phyloP scores from a whole-genome alignment of 352 stramenopile species.

The Globisporangium nodosum region DNA sequence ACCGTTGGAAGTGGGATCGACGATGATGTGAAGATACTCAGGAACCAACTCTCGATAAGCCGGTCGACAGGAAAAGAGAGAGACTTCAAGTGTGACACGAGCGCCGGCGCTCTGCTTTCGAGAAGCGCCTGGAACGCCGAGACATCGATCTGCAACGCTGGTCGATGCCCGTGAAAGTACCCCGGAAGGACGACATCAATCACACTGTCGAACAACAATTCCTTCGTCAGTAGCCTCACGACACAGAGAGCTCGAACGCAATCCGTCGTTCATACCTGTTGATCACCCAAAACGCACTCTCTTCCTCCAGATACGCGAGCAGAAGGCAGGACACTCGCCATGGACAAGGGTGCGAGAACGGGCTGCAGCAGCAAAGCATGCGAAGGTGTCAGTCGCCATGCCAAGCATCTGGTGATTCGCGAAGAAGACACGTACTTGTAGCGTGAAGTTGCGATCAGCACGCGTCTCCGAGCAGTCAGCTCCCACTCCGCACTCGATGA shows the following conservation, averaged over 20 bases:
- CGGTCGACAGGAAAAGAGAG: constrained; percentile 51
- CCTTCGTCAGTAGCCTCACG: not conserved
- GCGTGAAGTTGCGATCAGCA: constrained; percentile 63
- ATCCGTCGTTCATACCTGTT: constrained; percentile 40
- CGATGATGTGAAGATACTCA: constrained; percentile 69
- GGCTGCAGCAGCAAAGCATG: constrained; percentile 24
- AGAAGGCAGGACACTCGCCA: constrained; percentile 66
- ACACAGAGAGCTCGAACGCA: not conserved
- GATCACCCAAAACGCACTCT: constrained; percentile 75
- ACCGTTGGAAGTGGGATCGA: constrained; percentile 67
- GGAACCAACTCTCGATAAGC: constrained; percentile 64
- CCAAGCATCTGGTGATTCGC: no score
- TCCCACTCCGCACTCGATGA: constrained; percentile 53
- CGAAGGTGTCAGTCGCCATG: not conserved
- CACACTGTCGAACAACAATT: not conserved
- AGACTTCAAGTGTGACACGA: constrained; percentile 42
- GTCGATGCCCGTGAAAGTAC: constrained; percentile 75
- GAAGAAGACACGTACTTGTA: constrained; percentile 46
- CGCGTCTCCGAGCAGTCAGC: constrained; percentile 36
- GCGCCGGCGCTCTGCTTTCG: constrained; percentile 43
- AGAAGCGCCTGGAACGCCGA: constrained; percentile 47
- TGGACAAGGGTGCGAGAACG: constrained; percentile 64
- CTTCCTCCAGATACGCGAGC: constrained; percentile 74
- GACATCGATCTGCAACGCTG: constrained; percentile 65
- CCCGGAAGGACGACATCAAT: constrained; percentile 60